Evolutionary conservation across 495 filamentous ascomycete genomes (phyloP), one percentile per base, ranked within the genome.

Genomic region (Pyrenopolyporus hunteri): DNA sequence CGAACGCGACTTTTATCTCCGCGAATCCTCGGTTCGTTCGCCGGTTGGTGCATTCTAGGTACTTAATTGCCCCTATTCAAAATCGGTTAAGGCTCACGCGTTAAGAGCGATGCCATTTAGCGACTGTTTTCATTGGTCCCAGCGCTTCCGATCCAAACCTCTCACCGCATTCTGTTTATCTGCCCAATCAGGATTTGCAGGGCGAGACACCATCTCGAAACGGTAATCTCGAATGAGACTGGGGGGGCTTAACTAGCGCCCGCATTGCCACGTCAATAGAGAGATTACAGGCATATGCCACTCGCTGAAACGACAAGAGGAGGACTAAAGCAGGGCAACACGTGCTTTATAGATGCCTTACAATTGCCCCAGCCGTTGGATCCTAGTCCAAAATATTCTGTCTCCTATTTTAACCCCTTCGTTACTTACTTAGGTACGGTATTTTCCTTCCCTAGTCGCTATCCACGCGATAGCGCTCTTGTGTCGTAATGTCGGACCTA

Each of bases 151-250:
- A 42, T 22, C 6, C 37, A 11, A 42, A 42, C 37, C 37, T 42
- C 37, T 42, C 37, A 42, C 37, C 37, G 37, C 37, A 42, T 22
- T 9, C 37, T 42, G 37, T 4, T 11, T 42, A 42, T 42, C 37
- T 22, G 37, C 37, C 37, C 37, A 42, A 42, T 42, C 37, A 42
- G 23, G 17, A 42, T 42, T 22, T 42, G 37, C 37, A 42, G 37
- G 37, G 22, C n/a, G n/a, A 4, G 22, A 40, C 16, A 40, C 37
- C 37, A 20, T 42, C 37, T 42, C n/a, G 23, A 42, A 42, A 42
- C 23, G 37, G 19, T 42, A 42, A 11, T 22, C 23, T 23, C 17
- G 23, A 23, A 42, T 22, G 37, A 42, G 37, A 42, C 23, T 20
- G 17, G 17, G 37, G 17, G 17, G 37, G 17, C 17, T 42, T 42